Base-by-base conservation (phyloP, 345 rosid species). In the Clausena lansium region DNA sequence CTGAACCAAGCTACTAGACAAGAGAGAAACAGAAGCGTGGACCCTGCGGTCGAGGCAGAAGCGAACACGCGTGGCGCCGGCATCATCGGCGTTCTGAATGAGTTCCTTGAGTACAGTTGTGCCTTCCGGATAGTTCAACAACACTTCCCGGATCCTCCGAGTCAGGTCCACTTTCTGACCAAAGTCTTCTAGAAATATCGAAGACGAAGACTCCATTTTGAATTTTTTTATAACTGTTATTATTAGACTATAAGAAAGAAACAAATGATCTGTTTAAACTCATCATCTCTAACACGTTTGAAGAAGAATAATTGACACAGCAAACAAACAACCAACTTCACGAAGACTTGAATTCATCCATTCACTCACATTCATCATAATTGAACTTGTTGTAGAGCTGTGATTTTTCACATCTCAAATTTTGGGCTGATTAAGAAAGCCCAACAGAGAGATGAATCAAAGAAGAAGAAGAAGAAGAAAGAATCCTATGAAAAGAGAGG, bases 111-210 rank as follows among this genome's bases (percentile, higher is more conserved):
- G 87, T 76, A 91, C 98, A 64, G 98, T 93, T 71, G 95, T 91
- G 13, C 98, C 98, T 78, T 95, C 98, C 36, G 98, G 98, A 54
- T 95, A 95, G 89, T 93, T 95, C 79, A 93, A 64, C 62, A 95
- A 83, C 75, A 95, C 98, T 86, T 95, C 98, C 57, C 98, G 89
- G 89, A 95, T 95, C 78, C 98, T 88, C 59, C 98, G 95, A 58
- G 98, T 93, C 47, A 95, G 90, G 95, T 95, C 98, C 30, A 95
- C 98, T 82, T 93, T 95, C 82, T 95, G 98, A 72, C 98, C 98
- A 86, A 95, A 95, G 89, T 95, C 98, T 81, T 95, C 98, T 10
- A 95, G 87, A 72, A 93, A 79, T 76, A 89, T 67, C 7, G 57
- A 52, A 52, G 55, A 22, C 24, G 78, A 71, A 8, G 90, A 76